Conservation (phyloP, 2,329 filamentous ascomycete species). For the Epicoccum nigrum region DNA sequence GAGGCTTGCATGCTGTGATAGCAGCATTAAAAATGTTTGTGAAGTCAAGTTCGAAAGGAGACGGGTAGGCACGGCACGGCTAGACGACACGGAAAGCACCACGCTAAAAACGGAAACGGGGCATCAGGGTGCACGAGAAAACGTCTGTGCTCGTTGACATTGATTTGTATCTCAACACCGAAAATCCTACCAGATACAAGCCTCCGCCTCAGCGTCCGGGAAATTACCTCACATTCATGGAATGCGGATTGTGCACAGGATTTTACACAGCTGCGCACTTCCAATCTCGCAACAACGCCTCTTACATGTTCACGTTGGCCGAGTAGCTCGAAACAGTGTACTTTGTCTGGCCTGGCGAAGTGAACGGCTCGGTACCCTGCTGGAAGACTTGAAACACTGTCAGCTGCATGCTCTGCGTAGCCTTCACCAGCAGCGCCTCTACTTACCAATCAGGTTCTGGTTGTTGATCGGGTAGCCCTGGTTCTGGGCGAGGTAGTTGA, state of each 20-base stretch:
- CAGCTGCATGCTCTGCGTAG: neutral
- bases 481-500: constrained; percentile 58
- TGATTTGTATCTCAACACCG: neutral
- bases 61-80: too few relatives aligned
- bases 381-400: constrained; percentile 23
- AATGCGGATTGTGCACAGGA: neutral
- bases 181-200: too few relatives aligned
- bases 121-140: too few relatives aligned
- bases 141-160: too few relatives aligned
- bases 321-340: constrained; percentile 22
- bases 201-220: neutral
- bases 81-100: too few relatives aligned
- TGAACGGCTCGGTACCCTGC: constrained; percentile 34
- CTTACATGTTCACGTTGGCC: neutral
- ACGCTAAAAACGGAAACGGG: too few relatives aligned
- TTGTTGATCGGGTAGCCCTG: constrained; percentile 49
- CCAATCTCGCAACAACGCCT: neutral
- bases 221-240: too few relatives aligned
- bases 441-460: constrained; percentile 35
- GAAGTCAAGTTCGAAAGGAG: too few relatives aligned
- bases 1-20: too few relatives aligned
- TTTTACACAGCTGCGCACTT: neutral
- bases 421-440: neutral
- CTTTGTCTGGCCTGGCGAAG: constrained; percentile 25
- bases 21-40: too few relatives aligned